Percentiles rank a stretch among this genome's conserved stretches.
phyloP scores from a whole-genome alignment of 768 basidiomycete species.

The Favolaschia claudopus region DNA sequence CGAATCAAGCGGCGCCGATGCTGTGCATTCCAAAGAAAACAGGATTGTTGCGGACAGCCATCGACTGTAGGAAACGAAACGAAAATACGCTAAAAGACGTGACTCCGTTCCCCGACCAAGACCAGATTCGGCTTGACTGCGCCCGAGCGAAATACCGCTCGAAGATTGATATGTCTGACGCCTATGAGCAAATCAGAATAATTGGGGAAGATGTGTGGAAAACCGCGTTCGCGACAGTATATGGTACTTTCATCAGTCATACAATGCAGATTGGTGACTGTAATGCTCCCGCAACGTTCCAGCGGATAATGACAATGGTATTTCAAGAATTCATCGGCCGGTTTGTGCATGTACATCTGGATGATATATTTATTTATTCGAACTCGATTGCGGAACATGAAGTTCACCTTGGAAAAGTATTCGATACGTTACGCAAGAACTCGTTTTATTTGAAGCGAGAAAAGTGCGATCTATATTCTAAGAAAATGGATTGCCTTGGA shows the following conservation, averaged over 20 bases:
- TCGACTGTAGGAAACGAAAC: slow-evolving; percentile 45
- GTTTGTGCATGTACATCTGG: slow-evolving; percentile 44
- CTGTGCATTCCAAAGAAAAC: slow-evolving; percentile 45
- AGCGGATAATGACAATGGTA: slow-evolving; percentile 41
- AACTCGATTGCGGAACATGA: slow-evolving; percentile 41
- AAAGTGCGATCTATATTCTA: slow-evolving; percentile 38
- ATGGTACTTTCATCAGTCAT: slow-evolving; percentile 48
- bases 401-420: slow-evolving; percentile 33
- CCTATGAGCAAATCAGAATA: slow-evolving; percentile 44
- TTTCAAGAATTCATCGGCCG: slow-evolving; percentile 35
- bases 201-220: slow-evolving; percentile 28
- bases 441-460: slow-evolving; percentile 33
- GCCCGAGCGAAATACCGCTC: slow-evolving; percentile 34
- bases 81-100: slow-evolving; percentile 49
- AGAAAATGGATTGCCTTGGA: slow-evolving; percentile 38
- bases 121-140: slow-evolving; percentile 34
- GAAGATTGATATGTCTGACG: slow-evolving; percentile 42
- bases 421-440: slow-evolving; percentile 29
- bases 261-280: slow-evolving; percentile 48
- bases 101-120: too few relatives aligned
- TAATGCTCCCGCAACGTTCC: too few relatives aligned
- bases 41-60: slow-evolving; percentile 37
- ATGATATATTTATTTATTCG: slow-evolving; percentile 45
- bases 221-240: slow-evolving; percentile 46
- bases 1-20: slow-evolving; percentile 37